These are phyloP conservation scores for Monilinia fructicola DNA, from an alignment of 2,329 filamentous ascomycete species.

Conservation along the genomic window DNA sequence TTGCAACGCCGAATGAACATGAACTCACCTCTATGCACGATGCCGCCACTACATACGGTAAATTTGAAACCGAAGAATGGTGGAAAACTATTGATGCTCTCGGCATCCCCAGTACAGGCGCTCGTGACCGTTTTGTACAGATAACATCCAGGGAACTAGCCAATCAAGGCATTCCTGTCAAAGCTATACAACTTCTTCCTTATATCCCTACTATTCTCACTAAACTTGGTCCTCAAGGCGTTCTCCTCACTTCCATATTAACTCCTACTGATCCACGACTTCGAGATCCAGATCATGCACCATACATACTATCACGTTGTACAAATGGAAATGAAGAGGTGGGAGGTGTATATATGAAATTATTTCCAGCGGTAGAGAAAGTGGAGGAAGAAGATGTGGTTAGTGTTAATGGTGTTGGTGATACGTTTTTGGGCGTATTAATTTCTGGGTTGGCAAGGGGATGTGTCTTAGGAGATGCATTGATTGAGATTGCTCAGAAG, in stretches of 20 bases:
- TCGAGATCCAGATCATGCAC: constrained; percentile 58
- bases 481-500: constrained; percentile 78
- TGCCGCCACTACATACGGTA: constrained; percentile 63
- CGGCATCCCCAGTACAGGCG: constrained; percentile 66
- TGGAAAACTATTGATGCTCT: constrained; percentile 78
- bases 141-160: constrained; percentile 68
- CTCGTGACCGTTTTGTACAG: constrained; percentile 68
- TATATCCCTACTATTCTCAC: constrained; percentile 83
- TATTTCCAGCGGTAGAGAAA: constrained; percentile 60
- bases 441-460: constrained; percentile 70
- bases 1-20: constrained; percentile 79
- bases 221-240: constrained; percentile 65
- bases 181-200: constrained; percentile 80
- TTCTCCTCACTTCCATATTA: constrained; percentile 73
- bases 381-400: constrained; percentile 70
- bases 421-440: constrained; percentile 85
- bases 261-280: constrained; percentile 66
- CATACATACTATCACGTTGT: constrained; percentile 70
- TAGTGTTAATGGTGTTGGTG: constrained; percentile 91
- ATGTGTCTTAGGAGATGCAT: constrained; percentile 48
- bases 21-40: constrained; percentile 80
- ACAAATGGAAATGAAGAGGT: constrained; percentile 52
- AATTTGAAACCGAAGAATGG: constrained; percentile 72
- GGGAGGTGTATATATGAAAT: constrained; percentile 80
- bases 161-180: constrained; percentile 78